Evolutionary conservation across 2,329 filamentous ascomycete genomes (phyloP).

Genomic region (Cephalotrichum gorgonifer): DNA sequence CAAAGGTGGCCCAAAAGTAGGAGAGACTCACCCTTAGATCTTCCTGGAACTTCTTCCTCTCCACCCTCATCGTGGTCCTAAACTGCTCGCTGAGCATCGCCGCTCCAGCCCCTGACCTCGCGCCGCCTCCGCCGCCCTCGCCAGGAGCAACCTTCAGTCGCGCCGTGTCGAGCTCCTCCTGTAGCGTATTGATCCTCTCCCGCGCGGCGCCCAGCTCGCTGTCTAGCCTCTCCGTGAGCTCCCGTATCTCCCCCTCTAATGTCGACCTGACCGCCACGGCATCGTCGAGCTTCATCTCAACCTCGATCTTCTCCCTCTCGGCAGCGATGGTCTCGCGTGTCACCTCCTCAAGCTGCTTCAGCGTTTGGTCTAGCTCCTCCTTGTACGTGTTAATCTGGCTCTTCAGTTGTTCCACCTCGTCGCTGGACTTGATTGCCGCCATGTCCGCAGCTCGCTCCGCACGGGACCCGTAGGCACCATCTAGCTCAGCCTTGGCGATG

Average conservation of each 20-base stretch:
- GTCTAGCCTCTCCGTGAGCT: conserved; percentile 27
- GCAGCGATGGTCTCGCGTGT: conserved; percentile 39
- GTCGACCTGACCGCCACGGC: conserved; percentile 21
- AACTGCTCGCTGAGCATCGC: conserved; percentile 47
- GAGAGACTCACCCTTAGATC: conserved; percentile 34
- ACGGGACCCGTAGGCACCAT: conserved; percentile 49
- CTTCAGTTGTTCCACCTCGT: conserved; percentile 34
- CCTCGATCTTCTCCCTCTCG: conserved; percentile 38
- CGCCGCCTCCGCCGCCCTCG: conserved; percentile 19
- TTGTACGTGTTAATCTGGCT: conserved; percentile 38
- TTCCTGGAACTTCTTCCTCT: conserved; percentile 46
- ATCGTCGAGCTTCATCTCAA: conserved; percentile 31
- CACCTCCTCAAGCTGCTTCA: conserved; percentile 42
- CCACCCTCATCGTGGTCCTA: conserved; percentile 43
- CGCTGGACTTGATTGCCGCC: conserved; percentile 39
- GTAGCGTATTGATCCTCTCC: conserved; percentile 27
- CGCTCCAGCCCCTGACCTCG: conserved; percentile 30
- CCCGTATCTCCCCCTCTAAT: conserved; percentile 27
- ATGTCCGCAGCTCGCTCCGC: conserved; percentile 48
- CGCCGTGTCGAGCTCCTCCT: conserved; percentile 42
- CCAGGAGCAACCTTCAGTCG: conserved; percentile 30
- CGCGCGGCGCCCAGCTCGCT: conserved; percentile 25
- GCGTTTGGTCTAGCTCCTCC: conserved; percentile 37
- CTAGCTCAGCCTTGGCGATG: conserved; percentile 50
- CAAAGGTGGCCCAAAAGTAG: neutral